A percentile compares a stretch with the other conserved stretches of the same genome.
These are phyloP conservation scores for Epichloe scottii DNA, from an alignment of 2,329 filamentous ascomycete genomes.

Conservation along the genomic window DNA sequence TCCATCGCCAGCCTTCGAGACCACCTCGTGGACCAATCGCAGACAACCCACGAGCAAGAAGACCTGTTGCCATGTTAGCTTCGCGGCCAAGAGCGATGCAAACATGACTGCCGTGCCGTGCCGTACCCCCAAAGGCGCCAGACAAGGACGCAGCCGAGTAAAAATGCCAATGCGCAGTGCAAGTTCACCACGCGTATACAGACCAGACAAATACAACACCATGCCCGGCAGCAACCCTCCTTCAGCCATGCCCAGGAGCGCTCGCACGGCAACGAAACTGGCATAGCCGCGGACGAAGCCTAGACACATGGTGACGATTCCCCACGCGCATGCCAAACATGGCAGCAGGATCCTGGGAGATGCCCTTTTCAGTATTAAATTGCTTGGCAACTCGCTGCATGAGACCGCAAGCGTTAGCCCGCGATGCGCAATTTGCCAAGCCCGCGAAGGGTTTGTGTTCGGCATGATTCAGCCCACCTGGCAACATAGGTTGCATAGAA, in stretches of 20 bases:
- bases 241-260: conserved; percentile 57
- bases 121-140: conserved; percentile 56
- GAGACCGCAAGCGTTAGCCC: too few species aligned
- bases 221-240: conserved; percentile 58
- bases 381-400: conserved; percentile 46
- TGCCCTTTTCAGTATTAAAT: conserved; percentile 50
- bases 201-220: conserved; percentile 60
- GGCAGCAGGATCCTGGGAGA: conserved; percentile 50
- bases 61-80: conserved; percentile 30
- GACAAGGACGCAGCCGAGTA: conserved; percentile 60
- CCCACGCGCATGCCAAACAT: conserved; percentile 52
- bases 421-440: too few species aligned
- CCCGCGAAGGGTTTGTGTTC: too few species aligned
- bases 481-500: conserved; percentile 54
- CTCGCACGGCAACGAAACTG: conserved; percentile 52
- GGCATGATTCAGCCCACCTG: conserved; percentile 25
- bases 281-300: conserved; percentile 55
- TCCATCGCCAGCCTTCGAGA: conserved; percentile 59
- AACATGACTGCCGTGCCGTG: too few species aligned
- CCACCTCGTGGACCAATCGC: conserved; percentile 50
- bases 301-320: conserved; percentile 55
- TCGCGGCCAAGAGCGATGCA: too few species aligned
- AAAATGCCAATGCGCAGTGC: conserved; percentile 60
- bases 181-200: conserved; percentile 63
- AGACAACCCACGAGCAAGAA: conserved; percentile 62